phyloP scores from a whole-genome alignment of 1,284 basidiomycete genomes.

The Heimioporus retisporus region DNA sequence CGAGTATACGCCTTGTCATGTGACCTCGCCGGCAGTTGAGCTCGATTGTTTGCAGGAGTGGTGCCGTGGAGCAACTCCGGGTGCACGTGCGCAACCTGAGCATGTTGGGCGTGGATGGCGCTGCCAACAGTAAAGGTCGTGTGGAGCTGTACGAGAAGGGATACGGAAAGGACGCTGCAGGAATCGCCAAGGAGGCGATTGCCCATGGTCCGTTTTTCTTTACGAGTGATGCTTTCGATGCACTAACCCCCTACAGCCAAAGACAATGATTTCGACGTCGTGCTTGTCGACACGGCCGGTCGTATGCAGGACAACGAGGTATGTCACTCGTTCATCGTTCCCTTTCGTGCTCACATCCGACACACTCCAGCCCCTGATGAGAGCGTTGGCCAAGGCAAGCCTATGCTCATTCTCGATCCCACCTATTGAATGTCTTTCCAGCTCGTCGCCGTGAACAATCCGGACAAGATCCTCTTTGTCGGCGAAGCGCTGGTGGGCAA shows the following conservation, averaged over 20 bases:
- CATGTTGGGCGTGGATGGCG: conserved; percentile 82
- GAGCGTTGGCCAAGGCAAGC: conserved; percentile 93
- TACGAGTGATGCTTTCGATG: background rate
- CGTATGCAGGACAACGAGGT: conserved; percentile 99
- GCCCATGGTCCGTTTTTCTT: conserved; percentile 71
- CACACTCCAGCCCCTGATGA: conserved; percentile 84
- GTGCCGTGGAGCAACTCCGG: conserved; percentile 97
- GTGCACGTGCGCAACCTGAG: conserved; percentile 97
- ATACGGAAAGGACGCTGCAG: conserved; percentile 98
- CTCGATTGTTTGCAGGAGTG: conserved; percentile 66
- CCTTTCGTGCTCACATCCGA: conserved; percentile 4
- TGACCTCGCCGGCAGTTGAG: background rate
- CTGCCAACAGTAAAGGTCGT: conserved; percentile 73
- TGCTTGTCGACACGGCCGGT: conserved; percentile 97
- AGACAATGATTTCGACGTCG: conserved; percentile 92
- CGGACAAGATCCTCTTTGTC: conserved; percentile 97
- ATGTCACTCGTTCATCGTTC: conserved; percentile 29
- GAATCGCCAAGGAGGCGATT: conserved; percentile 97
- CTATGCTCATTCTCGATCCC: conserved; percentile 8
- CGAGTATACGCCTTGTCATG: conserved; percentile 42
- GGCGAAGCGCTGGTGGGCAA: conserved; percentile 97
- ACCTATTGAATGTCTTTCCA: conserved; percentile 38
- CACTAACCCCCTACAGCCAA: conserved; percentile 62
- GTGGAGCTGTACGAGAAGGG: conserved; percentile 98
- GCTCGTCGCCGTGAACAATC: conserved; percentile 92